Evolutionary conservation across 2,329 filamentous ascomycete species (phyloP).

Genomic region (Parafenestella ontariensis): DNA sequence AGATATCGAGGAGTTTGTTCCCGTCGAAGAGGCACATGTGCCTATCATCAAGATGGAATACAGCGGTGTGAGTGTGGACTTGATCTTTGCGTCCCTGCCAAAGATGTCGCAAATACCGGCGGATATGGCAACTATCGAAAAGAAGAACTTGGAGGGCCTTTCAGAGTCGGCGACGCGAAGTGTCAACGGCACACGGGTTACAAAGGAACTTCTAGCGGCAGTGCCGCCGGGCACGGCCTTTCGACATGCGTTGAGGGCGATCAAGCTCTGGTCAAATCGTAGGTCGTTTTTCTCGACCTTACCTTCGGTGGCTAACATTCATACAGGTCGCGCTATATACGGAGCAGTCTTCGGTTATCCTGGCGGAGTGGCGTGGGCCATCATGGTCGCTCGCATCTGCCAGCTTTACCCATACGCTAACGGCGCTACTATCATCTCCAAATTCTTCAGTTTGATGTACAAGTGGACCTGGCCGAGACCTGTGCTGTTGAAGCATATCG

Average conservation of each 20-base stretch:
- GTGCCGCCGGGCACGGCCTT: slow-evolving; percentile 93
- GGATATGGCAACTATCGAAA: slow-evolving; percentile 79
- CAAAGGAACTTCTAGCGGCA: slow-evolving; percentile 85
- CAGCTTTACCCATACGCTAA: slow-evolving; percentile 95
- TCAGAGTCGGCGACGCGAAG: slow-evolving; percentile 87
- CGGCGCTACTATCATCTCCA: slow-evolving; percentile 84
- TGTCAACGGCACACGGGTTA: slow-evolving; percentile 92
- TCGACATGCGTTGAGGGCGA: slow-evolving; percentile 83
- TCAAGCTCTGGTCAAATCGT: slow-evolving; percentile 95
- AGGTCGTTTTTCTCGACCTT: slow-evolving; percentile 18
- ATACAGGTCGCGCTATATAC: slow-evolving; percentile 79
- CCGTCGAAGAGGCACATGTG: slow-evolving; percentile 89
- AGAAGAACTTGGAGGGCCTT: slow-evolving; percentile 81
- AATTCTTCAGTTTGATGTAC: slow-evolving; percentile 92
- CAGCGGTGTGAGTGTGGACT: slow-evolving; percentile 88
- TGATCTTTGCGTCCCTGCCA: slow-evolving; percentile 68
- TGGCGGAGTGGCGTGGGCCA: slow-evolving; percentile 96
- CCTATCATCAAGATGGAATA: slow-evolving; percentile 98
- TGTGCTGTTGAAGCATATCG: slow-evolving; percentile 87
- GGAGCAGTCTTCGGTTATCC: slow-evolving; percentile 97
- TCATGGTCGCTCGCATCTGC: slow-evolving; percentile 94
- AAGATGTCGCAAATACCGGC: slow-evolving; percentile 53
- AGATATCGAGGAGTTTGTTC: slow-evolving; percentile 83
- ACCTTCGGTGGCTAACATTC: slow-evolving; percentile 12
- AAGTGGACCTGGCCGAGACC: slow-evolving; percentile 94